phyloP scores from a whole-genome alignment of 768 basidiomycete genomes.

The Boletus speciosus region DNA sequence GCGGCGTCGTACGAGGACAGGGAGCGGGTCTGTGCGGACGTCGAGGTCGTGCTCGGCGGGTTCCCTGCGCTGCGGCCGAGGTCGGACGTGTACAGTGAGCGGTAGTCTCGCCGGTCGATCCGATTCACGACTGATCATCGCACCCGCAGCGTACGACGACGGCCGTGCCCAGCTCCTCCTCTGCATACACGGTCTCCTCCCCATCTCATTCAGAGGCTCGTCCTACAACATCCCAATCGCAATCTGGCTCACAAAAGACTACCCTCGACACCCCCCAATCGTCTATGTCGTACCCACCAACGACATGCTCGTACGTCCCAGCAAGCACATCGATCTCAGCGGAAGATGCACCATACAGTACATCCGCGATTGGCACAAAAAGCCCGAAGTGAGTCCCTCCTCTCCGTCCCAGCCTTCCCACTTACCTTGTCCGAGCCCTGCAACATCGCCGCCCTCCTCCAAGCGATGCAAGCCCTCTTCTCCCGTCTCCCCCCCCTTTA shows the following conservation, averaged over 20 bases:
- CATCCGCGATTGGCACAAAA: conserved; percentile 71
- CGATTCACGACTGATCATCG: conserved; percentile 1
- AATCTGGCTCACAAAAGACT: conserved; percentile 83
- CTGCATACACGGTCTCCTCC: conserved; percentile 86
- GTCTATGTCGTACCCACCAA: conserved; percentile 88
- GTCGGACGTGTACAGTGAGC: conserved; percentile 71
- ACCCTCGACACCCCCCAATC: conserved; percentile 80
- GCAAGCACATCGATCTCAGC: conserved; percentile 74
- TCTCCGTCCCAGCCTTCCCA: conserved; percentile 3
- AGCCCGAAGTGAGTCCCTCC: conserved; percentile 51
- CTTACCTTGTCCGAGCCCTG: conserved; percentile 54
- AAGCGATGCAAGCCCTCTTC: conserved; percentile 79
- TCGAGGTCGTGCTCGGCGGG: conserved; percentile 54
- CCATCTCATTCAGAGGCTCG: conserved; percentile 70
- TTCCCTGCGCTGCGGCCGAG: conserved; percentile 66
- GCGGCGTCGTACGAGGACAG: conserved; percentile 50
- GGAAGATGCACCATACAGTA: conserved; percentile 71
- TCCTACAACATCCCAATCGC: conserved; percentile 94
- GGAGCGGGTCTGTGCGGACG: conserved; percentile 60
- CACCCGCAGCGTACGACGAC: conserved; percentile 77
- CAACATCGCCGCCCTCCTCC: conserved; percentile 65
- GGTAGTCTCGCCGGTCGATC: conserved; percentile 8
- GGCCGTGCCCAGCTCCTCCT: conserved; percentile 90
- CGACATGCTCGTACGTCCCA: conserved; percentile 84
- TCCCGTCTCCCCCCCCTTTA: conserved; percentile 87